Base-by-base conservation (phyloP, 2,329 filamentous ascomycete genomes). In the Bipolaris victoriae region DNA sequence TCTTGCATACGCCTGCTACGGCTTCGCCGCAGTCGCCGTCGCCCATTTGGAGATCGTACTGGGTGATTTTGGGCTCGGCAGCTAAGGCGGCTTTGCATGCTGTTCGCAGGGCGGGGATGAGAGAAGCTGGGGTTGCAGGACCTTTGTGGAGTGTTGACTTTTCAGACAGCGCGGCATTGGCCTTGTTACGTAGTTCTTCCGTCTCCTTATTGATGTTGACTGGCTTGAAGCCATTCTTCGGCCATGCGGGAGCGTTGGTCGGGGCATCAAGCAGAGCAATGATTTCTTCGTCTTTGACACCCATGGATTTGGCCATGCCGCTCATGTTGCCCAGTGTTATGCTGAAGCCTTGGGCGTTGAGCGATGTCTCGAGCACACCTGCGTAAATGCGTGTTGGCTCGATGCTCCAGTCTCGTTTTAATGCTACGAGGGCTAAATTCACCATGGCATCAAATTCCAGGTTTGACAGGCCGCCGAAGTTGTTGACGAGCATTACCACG, bases 11-110 rank as follows among this genome's bases (percentile, higher is more conserved):
- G 86, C 62, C 91, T 86, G 45, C 74, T 1, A 82, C 79, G 24
- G 80, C 79, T 68, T 89, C 85, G 36, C 92, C 92, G 71, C 92
- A 97, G 78, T 97, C 92, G 45, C 92, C 92, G 71, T 97, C 92
- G 49, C 92, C 92, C 55, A 96, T 92, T 22, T 95, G 86, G 0
- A 91, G 92, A 70, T 91, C 88, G 75, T 84, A 90, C 58, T 81
- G 83, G 11, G 88, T 90, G 50, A 90, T 82, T 31, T 83, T 81
- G 7, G 86, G 83, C 67, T 91, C 88, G 3, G 86, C 85, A 7
- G 77, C 77, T 44, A 88, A 77, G 2, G 86, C 79, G 2, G 77
- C 76, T 15, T 76, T 72, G 67, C 80, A 81, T 24, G 79, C 80
- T 52, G 62, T 72, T 4, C 73, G 68, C 0, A 82, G 66, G 0